Conservation (phyloP, 1,284 basidiomycete genomes). For the Cronartium ribicola region DNA sequence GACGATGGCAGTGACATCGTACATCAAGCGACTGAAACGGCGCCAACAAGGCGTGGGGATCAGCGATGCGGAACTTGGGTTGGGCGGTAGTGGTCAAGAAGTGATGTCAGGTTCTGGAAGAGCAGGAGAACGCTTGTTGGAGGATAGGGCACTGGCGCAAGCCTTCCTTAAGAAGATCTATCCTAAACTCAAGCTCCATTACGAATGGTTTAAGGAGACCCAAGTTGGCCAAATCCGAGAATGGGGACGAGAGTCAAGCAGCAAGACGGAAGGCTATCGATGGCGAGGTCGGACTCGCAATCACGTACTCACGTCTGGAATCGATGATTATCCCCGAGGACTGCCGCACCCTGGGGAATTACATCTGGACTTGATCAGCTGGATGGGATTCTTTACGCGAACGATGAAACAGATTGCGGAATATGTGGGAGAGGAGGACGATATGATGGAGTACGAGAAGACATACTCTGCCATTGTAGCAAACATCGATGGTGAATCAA, state of each 20-base stretch:
- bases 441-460: slow-evolving; percentile 66
- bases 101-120: slow-evolving; percentile 52
- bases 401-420: slow-evolving; percentile 81
- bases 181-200: slow-evolving; percentile 75
- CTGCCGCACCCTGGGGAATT: slow-evolving; percentile 83
- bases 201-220: slow-evolving; percentile 89
- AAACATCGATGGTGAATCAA: slow-evolving; percentile 76
- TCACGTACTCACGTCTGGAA: slow-evolving; percentile 85
- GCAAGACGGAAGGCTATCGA: slow-evolving; percentile 80
- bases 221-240: slow-evolving; percentile 88
- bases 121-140: slow-evolving; percentile 56
- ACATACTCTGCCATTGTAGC: slow-evolving; percentile 73
- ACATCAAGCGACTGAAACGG: slow-evolving; percentile 67
- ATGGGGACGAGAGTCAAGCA: slow-evolving; percentile 72
- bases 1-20: slow-evolving; percentile 80
- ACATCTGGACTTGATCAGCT: slow-evolving; percentile 83
- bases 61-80: slow-evolving; percentile 41
- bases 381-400: slow-evolving; percentile 88
- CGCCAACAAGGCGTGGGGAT: slow-evolving; percentile 41
- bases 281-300: slow-evolving; percentile 84
- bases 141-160: slow-evolving; percentile 62
- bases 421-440: slow-evolving; percentile 75
- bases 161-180: slow-evolving; percentile 75
- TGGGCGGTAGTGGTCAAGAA: slow-evolving; percentile 50
- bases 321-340: slow-evolving; percentile 89